Evolutionary conservation across 805 yeast genomes (phyloP), one percentile per base, ranked within the genome.

Genomic region (Ogataea haglerorum): DNA sequence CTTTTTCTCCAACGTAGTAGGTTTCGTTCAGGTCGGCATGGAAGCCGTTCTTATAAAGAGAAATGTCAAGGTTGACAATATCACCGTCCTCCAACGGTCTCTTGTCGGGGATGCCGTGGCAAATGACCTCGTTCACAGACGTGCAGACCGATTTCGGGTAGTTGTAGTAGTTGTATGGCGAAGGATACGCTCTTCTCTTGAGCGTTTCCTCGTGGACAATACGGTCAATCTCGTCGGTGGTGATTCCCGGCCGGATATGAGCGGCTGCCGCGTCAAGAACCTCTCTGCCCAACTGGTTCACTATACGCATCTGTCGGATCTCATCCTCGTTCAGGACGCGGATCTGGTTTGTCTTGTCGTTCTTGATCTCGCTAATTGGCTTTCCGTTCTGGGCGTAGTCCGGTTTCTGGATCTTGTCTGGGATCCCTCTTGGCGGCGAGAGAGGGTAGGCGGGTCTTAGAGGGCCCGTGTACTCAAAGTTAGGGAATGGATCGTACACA

Each of bases 1-100:
- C 87, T 57, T 85, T 88, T 42, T 83, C 91, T 10, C 98, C 99
- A 21, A 93, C 95, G 58, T 93, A 93, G 64, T 90, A 93, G 0
- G 99, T 93, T 65, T 93, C 98, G 64, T 93, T 93, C 61, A 93
- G 70, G 64, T 93, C 99, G 7, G 96, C 83, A 67, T 93, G 98
- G 67, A 80, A 79, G 1, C 99, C 99, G 51, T 85, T 76, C 64
- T 84, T 78, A 67, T 76, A 93, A 39, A 93, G 63, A 3, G 96
- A 76, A 35, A 93, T 86, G 61, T 93, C 99, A 49, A 93, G 69
- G 60, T 93, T 93, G 46, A 93, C 76, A 52, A 93, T 91, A 60
- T 93, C 99, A 45, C 99, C 99, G 51, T 91, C 98, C 61, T 86
- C 68, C 48, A 93, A 73, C 24, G 80, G 81, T 40, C 90, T 76